Conservation (phyloP, 352 stramenopile species). For the Aphanomyces invadans region DNA sequence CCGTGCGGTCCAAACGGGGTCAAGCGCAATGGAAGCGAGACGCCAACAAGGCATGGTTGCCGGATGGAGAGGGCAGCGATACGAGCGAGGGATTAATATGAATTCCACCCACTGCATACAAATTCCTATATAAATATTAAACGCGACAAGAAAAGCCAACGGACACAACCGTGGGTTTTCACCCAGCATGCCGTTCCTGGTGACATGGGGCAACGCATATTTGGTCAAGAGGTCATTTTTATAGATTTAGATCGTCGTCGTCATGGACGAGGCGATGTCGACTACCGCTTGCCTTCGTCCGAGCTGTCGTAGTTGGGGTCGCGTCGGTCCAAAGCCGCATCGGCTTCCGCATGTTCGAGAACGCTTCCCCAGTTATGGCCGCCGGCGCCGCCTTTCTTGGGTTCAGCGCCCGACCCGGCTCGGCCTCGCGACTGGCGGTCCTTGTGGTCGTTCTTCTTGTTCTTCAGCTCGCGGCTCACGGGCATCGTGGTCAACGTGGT, state of each 20-base stretch:
- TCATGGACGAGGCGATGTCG: too few relatives aligned
- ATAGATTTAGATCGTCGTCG: not conserved
- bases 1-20: too few relatives aligned
- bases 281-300: slow-evolving; percentile 33
- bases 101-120: too few relatives aligned
- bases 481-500: slow-evolving; percentile 44
- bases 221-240: not conserved
- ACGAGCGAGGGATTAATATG: too few relatives aligned
- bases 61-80: too few relatives aligned
- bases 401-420: slow-evolving; percentile 35
- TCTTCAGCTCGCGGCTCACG: slow-evolving; percentile 63
- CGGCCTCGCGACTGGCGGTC: slow-evolving; percentile 69
- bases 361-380: slow-evolving; percentile 70
- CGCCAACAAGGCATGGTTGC: too few relatives aligned
- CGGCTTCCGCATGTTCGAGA: slow-evolving; percentile 18
- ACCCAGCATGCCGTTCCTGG: too few relatives aligned
- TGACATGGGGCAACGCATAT: too few relatives aligned
- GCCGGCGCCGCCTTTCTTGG: slow-evolving; percentile 74
- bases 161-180: too few relatives aligned
- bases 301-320: slow-evolving; percentile 70
- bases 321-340: slow-evolving; percentile 44
- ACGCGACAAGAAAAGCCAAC: too few relatives aligned
- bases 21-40: too few relatives aligned
- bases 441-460: slow-evolving; percentile 84
- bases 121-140: too few relatives aligned